Percentiles rank a stretch among this genome's conserved stretches.
These are phyloP conservation scores for Acarospora socialis DNA, from an alignment of 2,329 filamentous ascomycete species.

Conservation along the genomic window DNA sequence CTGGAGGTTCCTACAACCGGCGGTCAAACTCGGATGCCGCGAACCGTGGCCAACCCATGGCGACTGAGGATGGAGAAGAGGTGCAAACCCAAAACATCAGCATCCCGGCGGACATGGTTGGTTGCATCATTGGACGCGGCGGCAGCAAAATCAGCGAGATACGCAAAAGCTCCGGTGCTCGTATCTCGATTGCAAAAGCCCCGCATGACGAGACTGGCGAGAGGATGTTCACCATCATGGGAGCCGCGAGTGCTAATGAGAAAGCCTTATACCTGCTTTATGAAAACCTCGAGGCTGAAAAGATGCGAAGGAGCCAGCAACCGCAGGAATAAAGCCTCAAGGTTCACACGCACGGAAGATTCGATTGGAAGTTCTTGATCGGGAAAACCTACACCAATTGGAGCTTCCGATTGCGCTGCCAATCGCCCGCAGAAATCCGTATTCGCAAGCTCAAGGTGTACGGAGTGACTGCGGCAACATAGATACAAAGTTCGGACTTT, in stretches of 20 bases:
- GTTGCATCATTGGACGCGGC: constrained; percentile 91
- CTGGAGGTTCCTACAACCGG: constrained; percentile 54
- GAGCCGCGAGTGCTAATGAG: constrained; percentile 84
- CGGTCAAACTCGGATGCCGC: constrained; percentile 73
- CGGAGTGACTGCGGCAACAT: too few species aligned
- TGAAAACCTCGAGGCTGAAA: constrained; percentile 97
- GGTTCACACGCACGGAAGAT: too few species aligned
- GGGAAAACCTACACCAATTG: too few species aligned
- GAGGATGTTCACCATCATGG: constrained; percentile 99
- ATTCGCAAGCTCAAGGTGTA: too few species aligned
- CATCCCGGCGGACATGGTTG: constrained; percentile 98
- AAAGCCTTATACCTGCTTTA: constrained; percentile 91
- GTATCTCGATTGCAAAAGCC: constrained; percentile 94
- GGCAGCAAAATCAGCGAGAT: constrained; percentile 99
- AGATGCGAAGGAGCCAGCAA: constrained; percentile 88
- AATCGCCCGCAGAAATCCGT: too few species aligned
- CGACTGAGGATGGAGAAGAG: constrained; percentile 93
- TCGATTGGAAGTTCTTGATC: too few species aligned
- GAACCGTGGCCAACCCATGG: constrained; percentile 66
- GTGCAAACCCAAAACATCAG: constrained; percentile 99
- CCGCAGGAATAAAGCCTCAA: constrained; percentile 42
- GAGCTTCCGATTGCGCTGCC: too few species aligned
- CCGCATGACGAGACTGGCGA: constrained; percentile 95
- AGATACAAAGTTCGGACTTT: too few species aligned
- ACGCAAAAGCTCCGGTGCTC: constrained; percentile 85